Conservation (phyloP, 768 basidiomycete genomes). For the Mycena rosella region DNA sequence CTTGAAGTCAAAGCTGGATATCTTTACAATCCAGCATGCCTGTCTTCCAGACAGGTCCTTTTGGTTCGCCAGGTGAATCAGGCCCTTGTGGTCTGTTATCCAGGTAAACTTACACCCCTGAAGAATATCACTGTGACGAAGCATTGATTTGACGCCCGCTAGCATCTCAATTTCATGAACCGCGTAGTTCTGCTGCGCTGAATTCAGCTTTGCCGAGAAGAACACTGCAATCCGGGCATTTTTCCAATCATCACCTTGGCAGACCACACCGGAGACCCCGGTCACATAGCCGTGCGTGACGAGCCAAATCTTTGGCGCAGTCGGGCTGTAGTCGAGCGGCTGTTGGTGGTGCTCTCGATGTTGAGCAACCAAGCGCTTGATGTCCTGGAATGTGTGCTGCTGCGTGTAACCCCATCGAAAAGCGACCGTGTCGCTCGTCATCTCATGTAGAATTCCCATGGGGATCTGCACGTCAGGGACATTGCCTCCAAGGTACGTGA, state of each 20-base stretch:
- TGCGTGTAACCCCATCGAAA: conserved; percentile 3
- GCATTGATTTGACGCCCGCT: neutral
- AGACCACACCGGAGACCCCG: neutral
- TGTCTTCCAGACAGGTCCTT: conserved; percentile 4
- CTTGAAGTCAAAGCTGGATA: neutral
- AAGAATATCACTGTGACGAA: neutral
- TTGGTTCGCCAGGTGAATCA: neutral
- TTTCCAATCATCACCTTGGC: neutral
- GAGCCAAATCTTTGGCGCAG: neutral
- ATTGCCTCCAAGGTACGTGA: neutral
- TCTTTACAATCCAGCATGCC: conserved; percentile 6
- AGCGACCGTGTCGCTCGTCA: neutral
- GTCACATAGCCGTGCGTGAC: neutral
- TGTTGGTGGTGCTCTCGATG: neutral
- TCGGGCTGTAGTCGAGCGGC: neutral
- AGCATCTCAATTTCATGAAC: neutral
- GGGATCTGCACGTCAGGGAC: neutral
- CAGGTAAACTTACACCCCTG: neutral
- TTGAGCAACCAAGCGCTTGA: neutral
- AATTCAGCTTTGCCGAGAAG: neutral
- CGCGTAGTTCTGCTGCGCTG: neutral
- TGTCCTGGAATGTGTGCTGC: neutral
- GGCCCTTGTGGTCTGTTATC: neutral
- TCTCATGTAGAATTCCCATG: neutral
- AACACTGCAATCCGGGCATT: neutral